These are phyloP conservation scores for Cryptomeria japonica DNA, from an alignment of 75 land plant species.

Conservation along the genomic window DNA sequence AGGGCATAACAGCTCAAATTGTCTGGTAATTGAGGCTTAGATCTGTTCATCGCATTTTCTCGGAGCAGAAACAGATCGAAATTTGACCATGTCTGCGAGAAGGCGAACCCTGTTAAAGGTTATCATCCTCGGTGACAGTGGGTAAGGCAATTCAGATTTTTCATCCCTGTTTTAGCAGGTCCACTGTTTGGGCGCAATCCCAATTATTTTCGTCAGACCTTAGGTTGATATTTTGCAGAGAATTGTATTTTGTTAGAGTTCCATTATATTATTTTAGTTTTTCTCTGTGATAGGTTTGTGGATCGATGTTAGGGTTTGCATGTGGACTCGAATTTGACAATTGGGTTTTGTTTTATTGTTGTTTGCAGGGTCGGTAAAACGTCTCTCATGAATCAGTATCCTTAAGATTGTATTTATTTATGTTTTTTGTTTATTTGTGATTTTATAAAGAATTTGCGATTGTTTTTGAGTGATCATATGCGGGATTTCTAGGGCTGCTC, in stretches of 20 bases:
- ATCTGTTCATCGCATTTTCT: background rate
- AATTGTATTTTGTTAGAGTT: background rate
- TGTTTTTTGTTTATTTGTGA: background rate
- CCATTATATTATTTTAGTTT: background rate
- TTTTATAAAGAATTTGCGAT: background rate
- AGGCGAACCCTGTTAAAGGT: constrained; percentile 63
- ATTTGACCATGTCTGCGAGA: constrained; percentile 38
- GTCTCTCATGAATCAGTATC: constrained; percentile 88
- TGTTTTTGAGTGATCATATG: background rate
- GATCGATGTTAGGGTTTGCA: constrained; percentile 6
- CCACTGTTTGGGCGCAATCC: background rate
- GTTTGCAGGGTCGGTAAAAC: constrained; percentile 81
- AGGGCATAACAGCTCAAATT: background rate
- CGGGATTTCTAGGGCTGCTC: background rate
- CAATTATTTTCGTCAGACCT: background rate
- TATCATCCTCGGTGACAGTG: constrained; percentile 78
- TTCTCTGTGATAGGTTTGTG: background rate
- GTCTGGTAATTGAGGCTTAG: background rate
- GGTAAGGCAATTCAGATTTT: constrained; percentile 18
- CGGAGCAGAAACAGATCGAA: background rate
- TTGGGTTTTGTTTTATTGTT: constrained; percentile 12
- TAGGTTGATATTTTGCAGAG: background rate
- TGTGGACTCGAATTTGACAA: background rate
- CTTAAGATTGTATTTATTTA: constrained; percentile 8
- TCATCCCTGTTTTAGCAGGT: background rate